phyloP scores from a whole-genome alignment of 257 asterid species.

The Thymus mandschuricus region DNA sequence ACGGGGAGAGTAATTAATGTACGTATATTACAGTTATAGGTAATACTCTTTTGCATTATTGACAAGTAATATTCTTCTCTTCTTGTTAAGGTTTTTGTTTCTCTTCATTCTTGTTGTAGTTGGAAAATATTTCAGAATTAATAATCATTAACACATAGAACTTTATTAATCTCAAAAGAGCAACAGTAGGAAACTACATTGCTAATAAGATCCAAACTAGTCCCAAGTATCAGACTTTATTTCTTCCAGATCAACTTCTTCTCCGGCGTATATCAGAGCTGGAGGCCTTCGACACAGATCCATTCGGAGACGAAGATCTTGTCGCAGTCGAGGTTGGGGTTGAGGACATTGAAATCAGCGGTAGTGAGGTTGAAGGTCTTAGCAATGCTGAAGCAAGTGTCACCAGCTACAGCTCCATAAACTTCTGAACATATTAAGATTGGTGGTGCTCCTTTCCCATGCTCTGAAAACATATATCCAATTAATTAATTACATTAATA shows the following conservation, averaged over 20 bases:
- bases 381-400: constrained; percentile 22
- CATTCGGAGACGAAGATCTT: constrained; percentile 23
- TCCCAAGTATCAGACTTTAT: background rate
- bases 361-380: constrained; percentile 23
- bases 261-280: background rate
- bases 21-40: no score
- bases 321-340: constrained; percentile 27
- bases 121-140: no score
- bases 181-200: no score
- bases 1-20: no score
- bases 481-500: background rate
- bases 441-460: background rate
- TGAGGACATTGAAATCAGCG: constrained; percentile 1
- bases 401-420: constrained; percentile 26
- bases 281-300: constrained; percentile 14
- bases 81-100: no score
- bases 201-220: background rate
- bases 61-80: no score
- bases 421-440: background rate
- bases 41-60: no score
- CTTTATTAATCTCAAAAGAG: no score
- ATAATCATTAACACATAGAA: no score
- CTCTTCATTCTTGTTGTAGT: no score
- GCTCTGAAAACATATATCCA: background rate
- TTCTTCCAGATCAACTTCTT: background rate